These are phyloP conservation scores for Coniochaeta pulveracea DNA, from an alignment of 2,329 filamentous ascomycete genomes.

Conservation along the genomic window DNA sequence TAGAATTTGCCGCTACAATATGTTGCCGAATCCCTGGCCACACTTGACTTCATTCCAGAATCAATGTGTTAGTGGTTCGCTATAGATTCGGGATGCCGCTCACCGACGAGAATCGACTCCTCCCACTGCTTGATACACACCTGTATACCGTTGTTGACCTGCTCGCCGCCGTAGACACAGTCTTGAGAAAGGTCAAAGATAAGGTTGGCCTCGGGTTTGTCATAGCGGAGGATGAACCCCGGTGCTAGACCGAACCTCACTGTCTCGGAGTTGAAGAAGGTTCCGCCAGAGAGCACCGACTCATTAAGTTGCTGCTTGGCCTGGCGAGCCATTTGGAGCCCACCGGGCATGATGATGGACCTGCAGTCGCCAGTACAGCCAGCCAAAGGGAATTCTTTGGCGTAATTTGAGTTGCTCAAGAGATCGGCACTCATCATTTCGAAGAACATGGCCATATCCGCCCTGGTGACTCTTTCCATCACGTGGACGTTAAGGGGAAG, in stretches of 20 bases:
- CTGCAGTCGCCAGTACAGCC: constrained; percentile 7
- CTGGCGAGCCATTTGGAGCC: constrained; percentile 9
- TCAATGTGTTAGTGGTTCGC: too few relatives aligned
- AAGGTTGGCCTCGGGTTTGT: constrained; percentile 3
- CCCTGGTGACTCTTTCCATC: constrained; percentile 5
- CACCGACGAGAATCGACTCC: constrained; percentile 10
- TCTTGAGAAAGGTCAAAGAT: constrained; percentile 8
- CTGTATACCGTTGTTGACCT: constrained; percentile 10
- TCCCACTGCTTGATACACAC: constrained; percentile 11
- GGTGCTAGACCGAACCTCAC: constrained; percentile 9
- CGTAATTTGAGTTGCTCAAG: constrained; percentile 10
- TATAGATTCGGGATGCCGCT: too few relatives aligned
- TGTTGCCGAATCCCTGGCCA: too few relatives aligned
- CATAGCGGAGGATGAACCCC: constrained; percentile 9
- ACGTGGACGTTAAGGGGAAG: constrained; percentile 8
- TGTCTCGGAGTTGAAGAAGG: constrained; percentile 8
- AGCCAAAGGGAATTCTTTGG: constrained; percentile 8
- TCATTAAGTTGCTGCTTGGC: constrained; percentile 8
- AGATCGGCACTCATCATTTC: constrained; percentile 9
- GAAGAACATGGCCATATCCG: constrained; percentile 11
- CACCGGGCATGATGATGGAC: constrained; percentile 10
- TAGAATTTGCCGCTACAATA: too few relatives aligned
- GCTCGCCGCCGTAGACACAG: constrained; percentile 9
- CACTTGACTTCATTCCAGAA: too few relatives aligned
- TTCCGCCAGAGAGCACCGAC: constrained; percentile 8